phyloP scores from a whole-genome alignment of 768 basidiomycete genomes.

The Mycena belliarum region DNA sequence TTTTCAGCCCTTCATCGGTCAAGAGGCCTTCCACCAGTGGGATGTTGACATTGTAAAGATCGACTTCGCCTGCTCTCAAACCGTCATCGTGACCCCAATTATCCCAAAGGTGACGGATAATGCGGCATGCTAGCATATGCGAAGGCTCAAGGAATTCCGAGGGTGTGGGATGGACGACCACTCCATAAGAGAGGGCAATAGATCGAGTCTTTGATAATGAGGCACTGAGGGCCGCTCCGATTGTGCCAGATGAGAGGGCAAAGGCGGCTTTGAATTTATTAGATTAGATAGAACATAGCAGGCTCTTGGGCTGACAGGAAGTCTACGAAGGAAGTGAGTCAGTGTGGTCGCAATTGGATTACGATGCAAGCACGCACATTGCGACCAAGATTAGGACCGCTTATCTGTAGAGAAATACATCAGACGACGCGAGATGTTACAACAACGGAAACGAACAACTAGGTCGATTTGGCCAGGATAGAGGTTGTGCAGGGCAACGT shows the following conservation, averaged over 20 bases:
- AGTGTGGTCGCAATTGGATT: background rate
- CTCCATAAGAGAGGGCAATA: constrained; percentile 89
- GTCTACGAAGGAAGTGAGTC: constrained; percentile 33
- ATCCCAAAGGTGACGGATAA: constrained; percentile 74
- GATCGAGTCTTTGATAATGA: constrained; percentile 70
- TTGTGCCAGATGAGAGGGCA: constrained; percentile 86
- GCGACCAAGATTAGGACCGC: constrained; percentile 83
- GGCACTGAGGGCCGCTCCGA: constrained; percentile 88
- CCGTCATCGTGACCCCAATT: constrained; percentile 79
- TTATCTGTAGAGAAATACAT: constrained; percentile 52
- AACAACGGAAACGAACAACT: constrained; percentile 52
- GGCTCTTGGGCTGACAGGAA: constrained; percentile 51
- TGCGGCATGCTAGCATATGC: constrained; percentile 62
- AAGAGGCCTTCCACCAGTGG: constrained; percentile 74
- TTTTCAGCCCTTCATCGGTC: constrained; percentile 57
- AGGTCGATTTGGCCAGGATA: constrained; percentile 86
- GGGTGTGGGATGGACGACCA: constrained; percentile 70
- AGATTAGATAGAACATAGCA: background rate
- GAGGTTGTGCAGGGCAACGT: constrained; percentile 87
- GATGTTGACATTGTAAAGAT: constrained; percentile 86
- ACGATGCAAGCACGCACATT: constrained; percentile 37
- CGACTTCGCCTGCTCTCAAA: constrained; percentile 63
- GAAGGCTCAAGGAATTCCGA: constrained; percentile 64
- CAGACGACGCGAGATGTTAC: background rate
- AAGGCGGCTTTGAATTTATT: constrained; percentile 63